Evolutionary conservation across 2,329 filamentous ascomycete species (phyloP), one percentile per base, ranked within the genome.

Genomic region (Clathrospora elynae): DNA sequence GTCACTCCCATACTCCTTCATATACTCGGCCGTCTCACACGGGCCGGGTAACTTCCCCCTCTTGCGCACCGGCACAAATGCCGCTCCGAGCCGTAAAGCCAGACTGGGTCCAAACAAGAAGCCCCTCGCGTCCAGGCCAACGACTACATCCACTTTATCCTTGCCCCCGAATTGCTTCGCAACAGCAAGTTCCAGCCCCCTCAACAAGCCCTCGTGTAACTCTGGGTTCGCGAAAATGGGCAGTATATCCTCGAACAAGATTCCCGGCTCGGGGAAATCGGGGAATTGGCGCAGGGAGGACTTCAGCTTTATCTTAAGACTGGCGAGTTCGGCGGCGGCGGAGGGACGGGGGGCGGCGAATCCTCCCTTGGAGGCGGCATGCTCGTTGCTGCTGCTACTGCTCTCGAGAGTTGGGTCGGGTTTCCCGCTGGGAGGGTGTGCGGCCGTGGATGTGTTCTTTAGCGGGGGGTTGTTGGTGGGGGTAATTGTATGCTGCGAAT

Each of bases 231-330:
- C 84, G 78, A 99, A 97, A 68, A 97, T 86, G 49, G 93, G 93
- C 73, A 99, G 86, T 74, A 99, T 97, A 71, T 99, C 93, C 77
- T 96, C 90, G 74, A 99, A 99, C 64, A 95, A 80, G 68, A 99
- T 92, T 71, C 93, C 92, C 31, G 87, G 85, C 56, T 87, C 85
- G 46, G 92, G 92, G 76, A 96, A 97, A 78, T 97, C 90, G 65
- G 85, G 83, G 76, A 90, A 95, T 71, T 90, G 85, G 73, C 88
- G 88, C 60, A 97, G 82, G 47, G 86, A 82, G 58, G 75, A 73
- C 67, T 84, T 79, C 78, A 91, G 80, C 74, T 71, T 86, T 75
- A 80, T 74, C 72, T 81, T 81, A 80, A 85, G 81, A 81, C 61
- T 45, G 62, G 66, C 48, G 64, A 68, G 64, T 81, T 83, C 77